Percentiles rank a stretch among this genome's conserved stretches.
These are phyloP conservation scores for Leishmania turanica DNA, from an alignment of 208 protist genomes.

Conservation along the genomic window DNA sequence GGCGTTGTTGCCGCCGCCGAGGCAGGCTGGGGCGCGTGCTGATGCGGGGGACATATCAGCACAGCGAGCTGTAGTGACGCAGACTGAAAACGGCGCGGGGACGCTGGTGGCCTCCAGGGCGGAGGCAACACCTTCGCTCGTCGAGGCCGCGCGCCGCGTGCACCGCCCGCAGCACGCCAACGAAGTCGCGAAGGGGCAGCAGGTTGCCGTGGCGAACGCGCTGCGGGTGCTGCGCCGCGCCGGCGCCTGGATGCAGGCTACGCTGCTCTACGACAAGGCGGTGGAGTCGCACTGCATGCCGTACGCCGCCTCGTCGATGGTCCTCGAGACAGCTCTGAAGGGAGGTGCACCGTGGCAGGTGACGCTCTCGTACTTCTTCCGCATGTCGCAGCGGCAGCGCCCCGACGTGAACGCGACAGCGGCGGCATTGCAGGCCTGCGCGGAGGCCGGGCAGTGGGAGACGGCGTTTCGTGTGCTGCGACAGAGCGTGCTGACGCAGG, in stretches of 20 bases:
- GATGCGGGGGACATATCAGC: constrained; percentile 6
- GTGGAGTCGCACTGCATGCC: constrained; percentile 52
- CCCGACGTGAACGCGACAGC: constrained; percentile 53
- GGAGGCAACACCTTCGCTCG: constrained; percentile 19
- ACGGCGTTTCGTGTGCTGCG: constrained; percentile 66
- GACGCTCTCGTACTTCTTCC: constrained; percentile 61
- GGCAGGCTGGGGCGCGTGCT: neutral
- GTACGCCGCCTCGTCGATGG: constrained; percentile 39
- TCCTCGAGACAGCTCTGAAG: constrained; percentile 30
- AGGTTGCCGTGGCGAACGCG: constrained; percentile 25
- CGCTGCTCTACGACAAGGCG: constrained; percentile 51
- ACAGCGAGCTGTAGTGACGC: neutral
- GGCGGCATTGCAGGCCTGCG: constrained; percentile 68
- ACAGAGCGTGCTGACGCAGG: constrained; percentile 62
- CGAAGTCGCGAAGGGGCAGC: constrained; percentile 19
- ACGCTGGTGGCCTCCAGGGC: constrained; percentile 1
- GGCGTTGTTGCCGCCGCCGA: constrained; percentile 14
- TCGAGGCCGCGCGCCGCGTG: constrained; percentile 23
- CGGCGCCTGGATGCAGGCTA: constrained; percentile 64
- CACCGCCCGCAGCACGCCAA: constrained; percentile 27
- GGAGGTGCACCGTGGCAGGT: constrained; percentile 62
- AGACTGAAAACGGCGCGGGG: neutral
- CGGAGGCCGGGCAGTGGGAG: constrained; percentile 59
- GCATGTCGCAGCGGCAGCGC: constrained; percentile 53
- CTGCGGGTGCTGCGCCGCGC: constrained; percentile 34